Percentiles rank a stretch among this genome's conserved stretches.
Evolutionary conservation across 305 asterid genomes (phyloP).

Genomic region (Solanum chacoense): DNA sequence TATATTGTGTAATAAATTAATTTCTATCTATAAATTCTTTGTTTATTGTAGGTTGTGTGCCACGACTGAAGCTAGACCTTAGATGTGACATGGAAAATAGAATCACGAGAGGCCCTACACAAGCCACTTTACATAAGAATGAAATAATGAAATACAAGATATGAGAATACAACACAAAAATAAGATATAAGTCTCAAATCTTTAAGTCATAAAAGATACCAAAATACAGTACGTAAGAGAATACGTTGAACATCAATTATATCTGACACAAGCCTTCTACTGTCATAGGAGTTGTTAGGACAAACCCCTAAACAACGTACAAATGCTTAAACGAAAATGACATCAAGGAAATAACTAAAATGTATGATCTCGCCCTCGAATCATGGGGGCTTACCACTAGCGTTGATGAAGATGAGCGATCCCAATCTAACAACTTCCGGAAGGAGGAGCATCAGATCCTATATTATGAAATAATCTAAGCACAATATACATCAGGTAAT

Average conservation of each 20-base stretch:
- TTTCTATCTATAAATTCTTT: too few species aligned
- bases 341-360: neutral
- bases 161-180: too few species aligned
- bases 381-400: neutral
- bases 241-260: too few species aligned
- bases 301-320: neutral
- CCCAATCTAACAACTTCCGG: neutral
- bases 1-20: too few species aligned
- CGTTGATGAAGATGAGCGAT: neutral
- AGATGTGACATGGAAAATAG: too few species aligned
- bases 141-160: too few species aligned
- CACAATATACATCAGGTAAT: too few species aligned
- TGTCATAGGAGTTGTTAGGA: neutral
- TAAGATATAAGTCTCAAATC: neutral
- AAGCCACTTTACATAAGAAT: too few species aligned
- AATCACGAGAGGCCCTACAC: too few species aligned
- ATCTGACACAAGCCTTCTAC: neutral
- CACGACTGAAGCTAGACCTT: too few species aligned
- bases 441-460: neutral
- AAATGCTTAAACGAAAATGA: neutral
- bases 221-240: neutral
- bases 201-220: neutral
- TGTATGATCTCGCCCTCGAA: neutral
- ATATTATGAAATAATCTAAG: neutral
- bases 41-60: too few species aligned